Percentiles rank a stretch among this genome's conserved stretches.
Evolutionary conservation across 2,329 filamentous ascomycete genomes (phyloP).

Genomic region (Pseudogymnoascus verrucosus): DNA sequence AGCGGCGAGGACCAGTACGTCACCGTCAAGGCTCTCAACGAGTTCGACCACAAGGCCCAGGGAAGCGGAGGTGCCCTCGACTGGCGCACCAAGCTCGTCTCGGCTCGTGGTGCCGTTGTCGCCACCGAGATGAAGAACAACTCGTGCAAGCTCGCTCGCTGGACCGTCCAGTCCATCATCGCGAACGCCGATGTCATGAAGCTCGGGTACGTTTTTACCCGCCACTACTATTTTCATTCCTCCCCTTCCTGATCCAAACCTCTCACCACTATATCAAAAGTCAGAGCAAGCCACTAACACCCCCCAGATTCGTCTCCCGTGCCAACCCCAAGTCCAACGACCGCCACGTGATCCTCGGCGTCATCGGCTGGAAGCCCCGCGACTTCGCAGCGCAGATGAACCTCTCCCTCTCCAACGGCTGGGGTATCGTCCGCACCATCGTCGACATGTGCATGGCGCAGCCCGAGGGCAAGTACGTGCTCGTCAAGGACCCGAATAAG

Average conservation of each 20-base stretch:
- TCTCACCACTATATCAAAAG: neutral
- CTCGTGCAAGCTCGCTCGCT: conserved; percentile 94
- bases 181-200: conserved; percentile 99
- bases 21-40: conserved; percentile 93
- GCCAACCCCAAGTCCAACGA: conserved; percentile 86
- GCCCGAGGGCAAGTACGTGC: conserved; percentile 72
- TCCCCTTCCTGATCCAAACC: neutral
- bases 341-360: conserved; percentile 90
- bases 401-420: conserved; percentile 90
- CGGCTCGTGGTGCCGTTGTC: conserved; percentile 91
- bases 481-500: conserved; percentile 94
- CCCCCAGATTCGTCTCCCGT: conserved; percentile 79
- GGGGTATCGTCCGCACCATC: conserved; percentile 98
- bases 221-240: neutral
- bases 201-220: conserved; percentile 62
- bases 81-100: conserved; percentile 92
- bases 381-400: conserved; percentile 99
- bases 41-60: conserved; percentile 97
- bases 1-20: conserved; percentile 86
- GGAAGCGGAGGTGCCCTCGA: conserved; percentile 91
- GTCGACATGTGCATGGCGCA: conserved; percentile 83
- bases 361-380: conserved; percentile 94
- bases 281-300: conserved; percentile 19
- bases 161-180: conserved; percentile 94
- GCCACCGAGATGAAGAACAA: conserved; percentile 99